phyloP scores from a whole-genome alignment of 2,329 filamentous ascomycete species.

The Ceratocystis cubensis region DNA sequence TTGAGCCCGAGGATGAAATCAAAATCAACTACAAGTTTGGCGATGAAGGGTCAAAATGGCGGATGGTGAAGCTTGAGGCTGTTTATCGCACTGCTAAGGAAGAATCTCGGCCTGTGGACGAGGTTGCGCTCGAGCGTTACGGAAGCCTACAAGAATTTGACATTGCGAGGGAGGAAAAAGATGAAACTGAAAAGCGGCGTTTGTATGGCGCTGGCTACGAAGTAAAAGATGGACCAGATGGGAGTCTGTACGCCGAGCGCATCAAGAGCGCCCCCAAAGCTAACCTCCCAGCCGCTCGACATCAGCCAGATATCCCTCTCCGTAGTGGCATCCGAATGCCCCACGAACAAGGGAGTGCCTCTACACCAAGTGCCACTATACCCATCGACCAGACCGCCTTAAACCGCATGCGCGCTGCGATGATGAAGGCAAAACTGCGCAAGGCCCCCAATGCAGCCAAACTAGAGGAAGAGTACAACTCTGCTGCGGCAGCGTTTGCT shows the following conservation, averaged over 20 bases:
- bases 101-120: conserved; percentile 58
- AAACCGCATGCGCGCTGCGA: conserved; percentile 80
- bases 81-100: conserved; percentile 73
- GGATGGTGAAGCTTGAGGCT: conserved; percentile 85
- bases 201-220: conserved; percentile 77
- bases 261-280: conserved; percentile 32
- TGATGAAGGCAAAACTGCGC: conserved; percentile 90
- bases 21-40: conserved; percentile 70
- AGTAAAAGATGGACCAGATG: conserved; percentile 73
- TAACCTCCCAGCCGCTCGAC: not conserved
- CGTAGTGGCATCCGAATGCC: conserved; percentile 18
- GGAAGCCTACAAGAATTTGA: conserved; percentile 77
- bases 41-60: conserved; percentile 81
- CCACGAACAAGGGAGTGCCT: conserved; percentile 20
- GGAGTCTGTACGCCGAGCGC: conserved; percentile 71
- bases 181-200: conserved; percentile 71
- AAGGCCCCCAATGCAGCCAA: conserved; percentile 60
- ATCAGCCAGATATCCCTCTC: conserved; percentile 4
- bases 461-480: conserved; percentile 74
- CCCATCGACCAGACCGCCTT: conserved; percentile 62
- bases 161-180: conserved; percentile 81
- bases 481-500: conserved; percentile 51
- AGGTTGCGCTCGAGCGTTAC: conserved; percentile 70
- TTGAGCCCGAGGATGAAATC: conserved; percentile 38
- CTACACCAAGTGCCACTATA: conserved; percentile 23